phyloP scores from a whole-genome alignment of 768 basidiomycete genomes.

The Coprinellus micaceus region DNA sequence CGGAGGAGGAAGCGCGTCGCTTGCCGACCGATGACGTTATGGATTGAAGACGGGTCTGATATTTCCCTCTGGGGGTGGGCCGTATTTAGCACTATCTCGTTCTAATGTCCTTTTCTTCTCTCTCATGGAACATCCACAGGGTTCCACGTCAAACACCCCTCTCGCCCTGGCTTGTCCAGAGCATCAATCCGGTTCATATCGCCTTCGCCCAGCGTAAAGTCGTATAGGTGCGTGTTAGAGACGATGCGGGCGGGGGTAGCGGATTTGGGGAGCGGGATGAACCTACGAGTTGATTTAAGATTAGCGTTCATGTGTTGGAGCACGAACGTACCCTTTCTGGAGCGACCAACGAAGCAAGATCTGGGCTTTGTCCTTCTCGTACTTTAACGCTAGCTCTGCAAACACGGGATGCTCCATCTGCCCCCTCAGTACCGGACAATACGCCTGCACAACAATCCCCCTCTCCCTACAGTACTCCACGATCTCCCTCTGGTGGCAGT shows the following conservation, averaged over 20 bases:
- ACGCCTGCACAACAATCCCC: slow-evolving; percentile 65
- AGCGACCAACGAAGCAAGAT: slow-evolving; percentile 88
- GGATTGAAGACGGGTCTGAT: too few relatives aligned
- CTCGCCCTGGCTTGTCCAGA: slow-evolving; percentile 69
- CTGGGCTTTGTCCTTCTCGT: slow-evolving; percentile 66
- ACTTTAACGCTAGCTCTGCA: slow-evolving; percentile 53
- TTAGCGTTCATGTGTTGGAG: too few relatives aligned
- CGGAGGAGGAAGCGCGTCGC: too few relatives aligned
- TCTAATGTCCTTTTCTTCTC: too few relatives aligned
- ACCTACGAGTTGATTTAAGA: too few relatives aligned
- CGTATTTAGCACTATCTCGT: too few relatives aligned
- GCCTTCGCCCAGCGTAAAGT: slow-evolving; percentile 63
- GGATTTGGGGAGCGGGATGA: slow-evolving; percentile 81
- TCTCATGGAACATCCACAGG: slow-evolving; percentile 58
- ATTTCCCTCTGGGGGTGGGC: too few relatives aligned
- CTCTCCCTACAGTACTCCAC: slow-evolving; percentile 67
- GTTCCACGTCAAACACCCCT: slow-evolving; percentile 81
- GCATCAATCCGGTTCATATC: slow-evolving; percentile 66
- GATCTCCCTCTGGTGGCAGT: slow-evolving; percentile 78
- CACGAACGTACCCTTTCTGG: slow-evolving; percentile 76
- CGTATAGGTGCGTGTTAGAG: slow-evolving; percentile 71
- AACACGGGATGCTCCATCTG: slow-evolving; percentile 53
- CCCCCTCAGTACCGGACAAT: slow-evolving; percentile 71
- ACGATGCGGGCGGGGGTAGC: slow-evolving; percentile 64
- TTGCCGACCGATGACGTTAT: too few relatives aligned